A percentile compares a stretch with the other conserved stretches of the same genome.
Conservation (phyloP, 2,329 filamentous ascomycete genomes). For the Pseudopyricularia javanii region DNA sequence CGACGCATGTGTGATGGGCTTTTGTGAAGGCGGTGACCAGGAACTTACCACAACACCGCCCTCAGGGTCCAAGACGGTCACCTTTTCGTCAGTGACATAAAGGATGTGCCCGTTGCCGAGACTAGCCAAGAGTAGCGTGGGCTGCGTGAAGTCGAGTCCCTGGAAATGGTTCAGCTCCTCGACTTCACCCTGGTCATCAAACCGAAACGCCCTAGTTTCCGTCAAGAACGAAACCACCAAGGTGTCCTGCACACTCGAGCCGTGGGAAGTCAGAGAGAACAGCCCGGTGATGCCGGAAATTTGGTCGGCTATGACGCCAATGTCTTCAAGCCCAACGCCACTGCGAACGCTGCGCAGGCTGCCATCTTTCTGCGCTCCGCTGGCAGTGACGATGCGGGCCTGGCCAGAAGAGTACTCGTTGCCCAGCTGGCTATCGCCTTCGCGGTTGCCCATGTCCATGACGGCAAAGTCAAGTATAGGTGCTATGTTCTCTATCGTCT, state of each 20-base stretch:
- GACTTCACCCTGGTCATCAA: constrained; percentile 61
- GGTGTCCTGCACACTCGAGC: constrained; percentile 46
- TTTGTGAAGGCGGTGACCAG: constrained; percentile 40
- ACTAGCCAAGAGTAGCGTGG: constrained; percentile 61
- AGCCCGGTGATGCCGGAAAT: constrained; percentile 63
- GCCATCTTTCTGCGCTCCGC: constrained; percentile 80
- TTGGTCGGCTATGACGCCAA: constrained; percentile 63
- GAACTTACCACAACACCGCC: constrained; percentile 38
- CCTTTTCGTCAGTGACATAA: constrained; percentile 60
- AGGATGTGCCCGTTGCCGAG: constrained; percentile 51
- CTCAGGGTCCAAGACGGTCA: constrained; percentile 50
- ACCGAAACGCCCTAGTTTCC: constrained; percentile 73
- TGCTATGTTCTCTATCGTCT: constrained; percentile 73
- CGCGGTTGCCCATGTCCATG: constrained; percentile 88
- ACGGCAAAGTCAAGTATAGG: constrained; percentile 86
- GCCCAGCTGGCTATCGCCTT: constrained; percentile 55
- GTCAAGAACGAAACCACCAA: constrained; percentile 71
- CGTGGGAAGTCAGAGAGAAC: constrained; percentile 50
- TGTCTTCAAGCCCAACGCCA: constrained; percentile 82
- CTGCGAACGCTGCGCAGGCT: constrained; percentile 83
- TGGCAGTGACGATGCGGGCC: constrained; percentile 84
- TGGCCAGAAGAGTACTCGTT: constrained; percentile 94
- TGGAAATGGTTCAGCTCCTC: constrained; percentile 74
- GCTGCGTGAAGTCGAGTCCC: constrained; percentile 55
- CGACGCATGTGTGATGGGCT: constrained; percentile 65